Evolutionary conservation across 371 early-diverging fungal genomes (phyloP).

Genomic region (Mucor velutinosus): DNA sequence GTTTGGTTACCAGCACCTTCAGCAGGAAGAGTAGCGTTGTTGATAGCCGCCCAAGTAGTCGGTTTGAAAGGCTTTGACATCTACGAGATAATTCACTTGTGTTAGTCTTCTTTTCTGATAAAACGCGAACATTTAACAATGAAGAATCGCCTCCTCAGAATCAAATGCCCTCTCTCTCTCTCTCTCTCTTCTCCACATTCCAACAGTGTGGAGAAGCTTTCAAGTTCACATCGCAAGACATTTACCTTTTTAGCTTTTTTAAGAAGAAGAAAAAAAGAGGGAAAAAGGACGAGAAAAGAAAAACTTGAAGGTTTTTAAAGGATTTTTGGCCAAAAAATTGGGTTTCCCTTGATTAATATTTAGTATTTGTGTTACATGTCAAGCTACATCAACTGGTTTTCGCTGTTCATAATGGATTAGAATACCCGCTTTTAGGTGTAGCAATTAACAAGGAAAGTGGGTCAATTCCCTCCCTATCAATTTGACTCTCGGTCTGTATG

Average conservation of each 20-base stretch:
- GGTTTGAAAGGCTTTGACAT: conserved; percentile 48
- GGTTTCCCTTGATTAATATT: conserved; percentile 1
- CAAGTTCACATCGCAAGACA: no score
- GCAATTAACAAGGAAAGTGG: not conserved
- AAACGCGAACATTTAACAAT: not conserved
- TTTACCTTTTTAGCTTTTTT: not conserved
- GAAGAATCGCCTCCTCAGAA: not conserved
- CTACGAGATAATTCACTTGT: conserved; percentile 2
- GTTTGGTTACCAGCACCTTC: conserved; percentile 82
- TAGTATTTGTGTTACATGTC: conserved; percentile 19
- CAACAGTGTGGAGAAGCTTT: not conserved
- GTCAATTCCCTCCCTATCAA: not conserved
- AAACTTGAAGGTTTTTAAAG: not conserved
- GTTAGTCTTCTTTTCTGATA: not conserved
- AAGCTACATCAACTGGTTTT: conserved; percentile 12
- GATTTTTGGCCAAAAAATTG: not conserved
- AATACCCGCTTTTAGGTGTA: conserved; percentile 1
- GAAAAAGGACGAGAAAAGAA: not conserved
- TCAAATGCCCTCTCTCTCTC: no score
- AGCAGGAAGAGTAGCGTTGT: conserved; percentile 67
- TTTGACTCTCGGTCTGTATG: not conserved
- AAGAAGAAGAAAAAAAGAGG: not conserved
- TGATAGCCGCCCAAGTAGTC: conserved; percentile 59
- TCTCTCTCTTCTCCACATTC: not conserved
- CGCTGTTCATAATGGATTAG: conserved; percentile 4